Base-by-base conservation (phyloP, 768 basidiomycete genomes). In the Rhodotorula kratochvilovae region DNA sequence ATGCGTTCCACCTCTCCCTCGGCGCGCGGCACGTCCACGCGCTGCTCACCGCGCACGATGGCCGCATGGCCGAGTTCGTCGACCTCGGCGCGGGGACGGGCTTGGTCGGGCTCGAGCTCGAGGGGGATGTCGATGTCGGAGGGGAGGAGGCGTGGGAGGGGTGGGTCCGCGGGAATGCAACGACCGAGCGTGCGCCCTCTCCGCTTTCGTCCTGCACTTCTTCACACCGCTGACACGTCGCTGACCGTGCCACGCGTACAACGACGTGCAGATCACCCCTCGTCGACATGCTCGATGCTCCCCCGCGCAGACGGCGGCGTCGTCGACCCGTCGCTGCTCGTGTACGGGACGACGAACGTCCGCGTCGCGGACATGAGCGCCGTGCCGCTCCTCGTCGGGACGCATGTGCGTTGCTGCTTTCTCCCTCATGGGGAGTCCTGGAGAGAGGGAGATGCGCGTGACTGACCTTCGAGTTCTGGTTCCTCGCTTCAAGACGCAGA, bases 291-390 rank as follows among this genome's bases (percentile, higher is more conserved):
- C 77, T 81, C 86, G 15, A 87, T 88, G 86, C 79, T 87, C 57
- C 86, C 87, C 5, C 58, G 63, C 6, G 21, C 23, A 2, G 59
- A 65, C 13, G 33, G 29, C 27, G 69, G 69, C 12, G 87, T 88
- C 59, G 86, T 88, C 61, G 83, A 86, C 75, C 80, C 83, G 57
- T 79, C 84, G 56, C 80, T 88, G n/a, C 80, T 80, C 71, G 86
- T 87, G 5, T 86, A 87, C 78, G 87, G 87, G 25, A 80, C 81
- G 77, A 80, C 81, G 33, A 88, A 88, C 79, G 80, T 87, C 46
- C 83, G 87, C 66, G 86, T 88, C 45, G 83, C 82, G 21, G 86
- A 87, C 74, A 81, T 86, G 21, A 85, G 84, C 1, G 83, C 70
- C 25, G 63, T 63, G 35, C 43, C 62, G 10, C n/a, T 68, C 16